Evolutionary conservation across 176 grass and related monocot species (phyloP).

Genomic region (Oryza nivara): DNA sequence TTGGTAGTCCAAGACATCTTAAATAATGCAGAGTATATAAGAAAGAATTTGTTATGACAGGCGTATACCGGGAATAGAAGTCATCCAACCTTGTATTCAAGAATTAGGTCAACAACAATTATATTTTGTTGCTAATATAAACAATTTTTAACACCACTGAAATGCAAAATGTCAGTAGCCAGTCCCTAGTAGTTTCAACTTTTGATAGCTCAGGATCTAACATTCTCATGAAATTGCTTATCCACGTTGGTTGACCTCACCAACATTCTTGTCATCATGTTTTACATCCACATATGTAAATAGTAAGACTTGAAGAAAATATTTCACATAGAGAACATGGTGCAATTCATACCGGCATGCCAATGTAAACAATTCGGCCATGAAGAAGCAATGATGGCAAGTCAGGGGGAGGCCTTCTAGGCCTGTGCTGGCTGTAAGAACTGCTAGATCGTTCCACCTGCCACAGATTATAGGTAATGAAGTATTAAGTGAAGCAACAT

Average conservation of each 20-base stretch:
- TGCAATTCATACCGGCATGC: constrained; percentile 78
- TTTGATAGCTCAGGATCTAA: constrained; percentile 14
- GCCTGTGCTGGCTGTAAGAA: constrained; percentile 66
- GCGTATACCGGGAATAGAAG: constrained; percentile 4
- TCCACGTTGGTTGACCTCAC: not conserved
- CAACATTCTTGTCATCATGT: constrained; percentile 10
- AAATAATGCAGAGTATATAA: constrained; percentile 16
- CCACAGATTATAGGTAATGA: not conserved
- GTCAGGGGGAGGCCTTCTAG: constrained; percentile 70
- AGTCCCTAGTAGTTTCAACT: not conserved
- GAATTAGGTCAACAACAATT: constrained; percentile 2
- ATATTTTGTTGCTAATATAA: not conserved
- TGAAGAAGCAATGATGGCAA: constrained; percentile 80
- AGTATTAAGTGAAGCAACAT: constrained; percentile 26
- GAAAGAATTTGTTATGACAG: not conserved
- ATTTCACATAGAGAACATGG: not conserved
- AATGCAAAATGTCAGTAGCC: not conserved
- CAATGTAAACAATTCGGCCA: constrained; percentile 75
- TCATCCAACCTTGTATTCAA: not conserved
- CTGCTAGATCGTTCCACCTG: constrained; percentile 65
- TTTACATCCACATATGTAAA: constrained; percentile 15
- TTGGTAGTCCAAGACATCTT: not conserved
- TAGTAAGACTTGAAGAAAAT: constrained; percentile 14
- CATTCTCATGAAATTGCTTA: not conserved
- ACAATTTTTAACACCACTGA: not conserved